Evolutionary conservation across 176 grass and related monocot species (phyloP), one percentile per base, ranked within the genome.

Genomic region (Musa acuminata): DNA sequence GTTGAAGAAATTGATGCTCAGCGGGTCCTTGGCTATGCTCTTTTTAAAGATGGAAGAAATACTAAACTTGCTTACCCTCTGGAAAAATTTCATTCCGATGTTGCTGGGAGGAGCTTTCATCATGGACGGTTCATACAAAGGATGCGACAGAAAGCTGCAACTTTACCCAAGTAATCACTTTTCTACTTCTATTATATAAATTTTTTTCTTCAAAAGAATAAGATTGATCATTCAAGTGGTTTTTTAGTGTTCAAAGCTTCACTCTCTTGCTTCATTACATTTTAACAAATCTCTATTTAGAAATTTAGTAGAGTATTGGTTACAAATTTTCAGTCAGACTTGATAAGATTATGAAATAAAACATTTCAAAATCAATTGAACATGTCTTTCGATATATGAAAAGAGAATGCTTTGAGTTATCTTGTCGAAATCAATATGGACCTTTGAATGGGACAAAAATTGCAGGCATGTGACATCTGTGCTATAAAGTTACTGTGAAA

Each of bases 1-100:
- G 95, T 99, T 54, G 10, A 94, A 79, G 88, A 94, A 86, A 99
- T 99, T 62, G 95, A 99, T 85, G 95, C 95, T 64, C 95, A 99
- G 35, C 84, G 83, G 57, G 81, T 99, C 49, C 82, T 87, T 85
- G 95, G 95, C 72, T 99, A 99, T 13, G 95, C 91, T 64, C 77
- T 99, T 72, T 99, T 94, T 79, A 99, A 99, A 87, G 88, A 99
- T 79, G 95, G 95, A 54, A 91, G 78, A 74, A 76, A 81, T 51
- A 89, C 95, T 62, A 99, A 89, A 75, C 81, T 99, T 77, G 20
- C 91, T 57, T 99, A 99, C 72, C 95, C 95, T 52, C 82, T 99
- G 62, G 86, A 99, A 51, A 94, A 89, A 72, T 91, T 89, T 67
- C 88, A 89, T 74, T 94, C 88, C 76, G 91, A 94, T 74, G 84